phyloP scores from a whole-genome alignment of 2,329 filamentous ascomycete species.

The Monosporascus sp. region DNA sequence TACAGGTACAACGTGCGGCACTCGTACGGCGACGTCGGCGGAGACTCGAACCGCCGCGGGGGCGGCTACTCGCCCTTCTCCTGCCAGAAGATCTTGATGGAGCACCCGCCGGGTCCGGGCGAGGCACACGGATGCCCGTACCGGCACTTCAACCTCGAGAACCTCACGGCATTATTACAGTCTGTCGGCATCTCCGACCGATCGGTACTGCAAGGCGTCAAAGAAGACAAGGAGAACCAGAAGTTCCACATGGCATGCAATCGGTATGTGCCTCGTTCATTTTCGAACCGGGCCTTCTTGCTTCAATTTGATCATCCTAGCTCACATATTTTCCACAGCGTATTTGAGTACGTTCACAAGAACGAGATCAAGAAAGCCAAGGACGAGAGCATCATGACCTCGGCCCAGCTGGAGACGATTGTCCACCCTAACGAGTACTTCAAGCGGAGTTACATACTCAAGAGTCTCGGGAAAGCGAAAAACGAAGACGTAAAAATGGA shows the following conservation, averaged over 20 bases:
- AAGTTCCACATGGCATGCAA: conserved; percentile 96
- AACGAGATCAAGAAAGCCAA: conserved; percentile 70
- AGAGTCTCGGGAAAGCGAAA: conserved; percentile 59
- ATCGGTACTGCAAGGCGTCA: conserved; percentile 71
- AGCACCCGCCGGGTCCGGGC: conserved; percentile 78
- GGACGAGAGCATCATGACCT: conserved; percentile 65
- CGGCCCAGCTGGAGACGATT: conserved; percentile 84
- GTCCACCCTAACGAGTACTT: conserved; percentile 98
- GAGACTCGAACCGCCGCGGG: conserved; percentile 80
- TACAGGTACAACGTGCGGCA: conserved; percentile 98
- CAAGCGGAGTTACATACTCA: conserved; percentile 86
- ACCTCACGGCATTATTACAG: conserved; percentile 71
- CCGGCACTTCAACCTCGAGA: conserved; percentile 84
- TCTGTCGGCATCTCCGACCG: conserved; percentile 74
- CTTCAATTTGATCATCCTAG: conserved; percentile 5
- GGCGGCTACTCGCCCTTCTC: conserved; percentile 87
- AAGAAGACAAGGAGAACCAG: conserved; percentile 82
- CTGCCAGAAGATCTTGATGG: conserved; percentile 91
- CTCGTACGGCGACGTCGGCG: conserved; percentile 88
- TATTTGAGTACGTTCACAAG: conserved; percentile 86
- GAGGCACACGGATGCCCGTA: conserved; percentile 97
- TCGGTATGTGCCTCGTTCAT: conserved; percentile 44
- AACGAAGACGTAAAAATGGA: conserved; percentile 54
- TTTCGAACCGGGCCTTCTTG: not conserved
- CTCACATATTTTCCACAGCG: conserved; percentile 37